Conservation (phyloP, 2,329 filamentous ascomycete species). For the Nemania sp. region DNA sequence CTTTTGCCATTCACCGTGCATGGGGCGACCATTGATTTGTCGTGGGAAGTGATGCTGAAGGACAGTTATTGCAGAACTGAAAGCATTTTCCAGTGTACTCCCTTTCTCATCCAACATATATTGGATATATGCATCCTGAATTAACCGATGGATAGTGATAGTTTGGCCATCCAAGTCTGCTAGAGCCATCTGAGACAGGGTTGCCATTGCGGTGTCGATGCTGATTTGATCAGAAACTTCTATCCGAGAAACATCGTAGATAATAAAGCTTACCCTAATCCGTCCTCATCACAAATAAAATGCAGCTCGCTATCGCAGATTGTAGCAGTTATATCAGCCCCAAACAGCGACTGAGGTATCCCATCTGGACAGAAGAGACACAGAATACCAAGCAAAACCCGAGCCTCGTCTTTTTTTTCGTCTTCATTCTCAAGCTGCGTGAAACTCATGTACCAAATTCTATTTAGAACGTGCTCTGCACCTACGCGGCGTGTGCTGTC, state of each 20-base stretch:
- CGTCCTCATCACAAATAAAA: too few relatives aligned
- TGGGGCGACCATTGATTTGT: neutral
- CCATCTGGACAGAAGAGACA: neutral
- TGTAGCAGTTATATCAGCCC: neutral
- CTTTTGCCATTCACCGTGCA: neutral
- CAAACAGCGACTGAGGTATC: neutral
- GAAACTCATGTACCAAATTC: neutral
- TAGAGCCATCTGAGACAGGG: neutral
- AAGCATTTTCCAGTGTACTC: neutral
- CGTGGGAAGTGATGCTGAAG: neutral
- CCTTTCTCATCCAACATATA: neutral
- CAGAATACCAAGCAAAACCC: neutral
- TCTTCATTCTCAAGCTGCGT: neutral
- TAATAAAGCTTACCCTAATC: too few relatives aligned
- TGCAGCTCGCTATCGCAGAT: too few relatives aligned
- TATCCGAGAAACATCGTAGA: too few relatives aligned
- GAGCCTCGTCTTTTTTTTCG: neutral
- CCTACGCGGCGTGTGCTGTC: neutral
- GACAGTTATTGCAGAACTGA: neutral
- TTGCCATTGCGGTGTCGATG: neutral
- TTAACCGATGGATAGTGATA: neutral
- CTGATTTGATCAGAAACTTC: neutral
- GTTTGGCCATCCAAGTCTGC: neutral
- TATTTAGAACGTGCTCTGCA: neutral
- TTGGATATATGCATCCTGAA: neutral